Conservation (phyloP, 1,284 basidiomycete species). For the Dichomitus squalens region DNA sequence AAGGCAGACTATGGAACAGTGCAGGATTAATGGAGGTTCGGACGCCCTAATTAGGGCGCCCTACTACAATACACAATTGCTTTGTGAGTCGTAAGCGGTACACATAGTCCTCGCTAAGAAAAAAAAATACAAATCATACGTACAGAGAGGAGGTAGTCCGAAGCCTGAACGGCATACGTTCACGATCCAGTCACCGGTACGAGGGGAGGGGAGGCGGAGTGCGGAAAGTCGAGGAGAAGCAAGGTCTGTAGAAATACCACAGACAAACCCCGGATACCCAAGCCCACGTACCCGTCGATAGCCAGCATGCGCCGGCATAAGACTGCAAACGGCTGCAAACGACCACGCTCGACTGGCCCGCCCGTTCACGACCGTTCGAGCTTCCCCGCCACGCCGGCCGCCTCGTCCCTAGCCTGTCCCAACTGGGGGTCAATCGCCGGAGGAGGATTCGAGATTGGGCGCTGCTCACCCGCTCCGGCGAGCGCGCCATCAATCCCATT, state of each 20-base stretch:
- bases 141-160: background rate
- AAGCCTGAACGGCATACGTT: background rate
- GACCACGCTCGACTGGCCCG: background rate
- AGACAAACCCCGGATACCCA: too few relatives aligned
- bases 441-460: slow-evolving; percentile 8
- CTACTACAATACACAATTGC: slow-evolving; percentile 16
- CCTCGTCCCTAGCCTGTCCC: slow-evolving; percentile 40
- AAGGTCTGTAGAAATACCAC: too few relatives aligned
- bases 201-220: background rate
- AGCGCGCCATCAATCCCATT: slow-evolving; percentile 56
- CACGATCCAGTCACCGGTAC: background rate
- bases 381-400: slow-evolving; percentile 37
- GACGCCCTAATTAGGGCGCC: too few relatives aligned
- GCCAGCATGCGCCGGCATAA: too few relatives aligned
- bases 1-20: too few relatives aligned
- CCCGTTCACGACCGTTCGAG: slow-evolving; percentile 25
- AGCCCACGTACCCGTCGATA: too few relatives aligned
- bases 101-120: slow-evolving; percentile 12
- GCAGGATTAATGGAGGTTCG: too few relatives aligned
- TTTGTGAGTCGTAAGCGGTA: slow-evolving; percentile 10
- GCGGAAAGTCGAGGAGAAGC: background rate
- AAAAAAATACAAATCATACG: slow-evolving; percentile 13
- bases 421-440: slow-evolving; percentile 36
- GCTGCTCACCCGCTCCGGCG: slow-evolving; percentile 29
- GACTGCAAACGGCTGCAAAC: background rate